phyloP scores from a whole-genome alignment of 257 asterid species.

The Salvia miltiorrhiza region DNA sequence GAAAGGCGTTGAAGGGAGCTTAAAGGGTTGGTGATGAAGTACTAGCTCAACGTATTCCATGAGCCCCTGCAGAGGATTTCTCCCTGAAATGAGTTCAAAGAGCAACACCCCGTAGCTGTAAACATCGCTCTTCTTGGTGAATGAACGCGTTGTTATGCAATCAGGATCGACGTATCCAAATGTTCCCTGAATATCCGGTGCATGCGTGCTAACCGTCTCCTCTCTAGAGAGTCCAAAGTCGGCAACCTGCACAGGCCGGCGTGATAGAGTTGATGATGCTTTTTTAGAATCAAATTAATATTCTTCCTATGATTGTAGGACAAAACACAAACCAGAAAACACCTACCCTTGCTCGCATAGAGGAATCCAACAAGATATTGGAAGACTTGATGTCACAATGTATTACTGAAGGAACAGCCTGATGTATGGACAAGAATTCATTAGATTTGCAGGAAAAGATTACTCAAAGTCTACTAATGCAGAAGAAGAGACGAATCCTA shows the following conservation, averaged over 20 bases:
- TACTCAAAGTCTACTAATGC: too few relatives aligned
- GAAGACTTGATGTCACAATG: slow-evolving; percentile 93
- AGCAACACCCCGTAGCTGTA: slow-evolving; percentile 89
- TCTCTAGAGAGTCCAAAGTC: slow-evolving; percentile 98
- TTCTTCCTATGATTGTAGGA: background rate
- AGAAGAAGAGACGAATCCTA: slow-evolving; percentile 7
- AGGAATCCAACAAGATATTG: slow-evolving; percentile 83
- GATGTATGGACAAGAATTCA: slow-evolving; percentile 19
- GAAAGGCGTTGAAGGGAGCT: too few relatives aligned
- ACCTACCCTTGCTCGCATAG: slow-evolving; percentile 81
- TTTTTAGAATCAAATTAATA: background rate
- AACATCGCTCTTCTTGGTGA: slow-evolving; percentile 88
- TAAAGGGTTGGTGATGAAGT: slow-evolving; percentile 30
- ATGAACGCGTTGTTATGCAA: slow-evolving; percentile 80
- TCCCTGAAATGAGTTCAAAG: slow-evolving; percentile 83
- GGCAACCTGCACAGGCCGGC: slow-evolving; percentile 86
- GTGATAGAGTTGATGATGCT: slow-evolving; percentile 18
- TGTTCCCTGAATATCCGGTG: slow-evolving; percentile 73
- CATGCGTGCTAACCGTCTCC: slow-evolving; percentile 67
- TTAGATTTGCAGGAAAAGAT: background rate
- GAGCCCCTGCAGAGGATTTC: slow-evolving; percentile 91
- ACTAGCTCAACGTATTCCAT: slow-evolving; percentile 87
- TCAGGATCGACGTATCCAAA: slow-evolving; percentile 98
- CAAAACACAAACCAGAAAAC: too few relatives aligned
- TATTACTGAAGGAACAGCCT: slow-evolving; percentile 96